Base-by-base conservation (phyloP, 2,329 filamentous ascomycete species). In the Cladobotryum mycophilum region DNA sequence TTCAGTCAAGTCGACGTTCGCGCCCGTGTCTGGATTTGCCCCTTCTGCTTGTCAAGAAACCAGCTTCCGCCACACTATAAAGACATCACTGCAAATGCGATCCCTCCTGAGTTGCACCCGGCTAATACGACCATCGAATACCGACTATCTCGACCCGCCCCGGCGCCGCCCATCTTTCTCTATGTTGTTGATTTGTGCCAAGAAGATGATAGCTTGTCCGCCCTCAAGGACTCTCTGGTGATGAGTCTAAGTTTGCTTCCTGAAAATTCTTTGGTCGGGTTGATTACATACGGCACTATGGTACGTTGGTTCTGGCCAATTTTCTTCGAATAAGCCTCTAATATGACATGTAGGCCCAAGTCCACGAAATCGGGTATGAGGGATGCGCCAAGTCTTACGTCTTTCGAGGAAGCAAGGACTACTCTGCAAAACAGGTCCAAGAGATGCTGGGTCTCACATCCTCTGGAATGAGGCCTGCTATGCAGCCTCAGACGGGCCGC, bases 341-440 rank as follows among this genome's bases (percentile, higher is more conserved):
- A 69, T 38, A 18, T 6, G 12, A n/a, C 5, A 14, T 17, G 5
- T 59, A 90, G 87, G 84, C 89, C 33, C 91, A 96, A 81, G 89
- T 99, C 15, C 93, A 99, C 67, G 93, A 99, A 71, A 89, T 99
- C 59, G 93, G 93, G 49, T 99, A 99, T 67, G 91, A 88, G 49
- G 93, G 97, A 71, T 99, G 93, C 70, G 89, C 93, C 58, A 99
- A 97, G 72, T 96, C 92, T 5, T 99, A 96, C 64, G 93, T 99
- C 40, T 99, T 99, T 79, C 84, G 92, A 51, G 93, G 93, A 37
- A 96, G 85, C 76, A 99, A 97, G 76, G 93, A 99, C 64, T 99
- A 99, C 69, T 80, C 85, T n/a, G 88, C 91, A 48, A 97, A 97
- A 74, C 91, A 97, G 67, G 90, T 99, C n/a, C 92, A 97, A 70